Evolutionary conservation across 768 basidiomycete genomes (phyloP).

Genomic region (Boletellus sp.): DNA sequence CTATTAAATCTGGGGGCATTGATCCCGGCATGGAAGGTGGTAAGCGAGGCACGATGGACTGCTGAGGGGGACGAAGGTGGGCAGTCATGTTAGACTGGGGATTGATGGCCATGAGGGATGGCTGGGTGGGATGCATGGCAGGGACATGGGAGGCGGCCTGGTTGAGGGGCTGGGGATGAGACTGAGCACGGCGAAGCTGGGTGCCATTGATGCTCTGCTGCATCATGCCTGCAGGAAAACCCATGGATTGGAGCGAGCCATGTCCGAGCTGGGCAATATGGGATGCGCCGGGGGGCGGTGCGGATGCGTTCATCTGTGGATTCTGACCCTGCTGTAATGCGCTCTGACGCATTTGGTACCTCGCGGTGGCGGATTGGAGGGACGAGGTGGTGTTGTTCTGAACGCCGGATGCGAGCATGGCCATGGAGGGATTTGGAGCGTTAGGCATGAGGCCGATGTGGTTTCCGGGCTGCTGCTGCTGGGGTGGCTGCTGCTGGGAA

Average conservation of each 20-base stretch:
- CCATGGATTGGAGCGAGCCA: slow-evolving; percentile 40
- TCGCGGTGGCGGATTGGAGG: slow-evolving; percentile 22
- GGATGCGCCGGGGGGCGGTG: slow-evolving; percentile 26
- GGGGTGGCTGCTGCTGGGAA: slow-evolving; percentile 36
- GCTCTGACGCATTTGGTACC: slow-evolving; percentile 35
- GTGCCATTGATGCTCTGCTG: slow-evolving; percentile 35
- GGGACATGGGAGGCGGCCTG: slow-evolving; percentile 34
- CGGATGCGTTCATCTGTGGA: slow-evolving; percentile 32
- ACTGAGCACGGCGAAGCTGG: slow-evolving; percentile 49
- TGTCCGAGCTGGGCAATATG: slow-evolving; percentile 31
- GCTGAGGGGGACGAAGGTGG: slow-evolving; percentile 37
- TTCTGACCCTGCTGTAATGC: slow-evolving; percentile 38
- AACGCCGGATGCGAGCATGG: slow-evolving; percentile 33
- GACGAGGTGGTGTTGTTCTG: slow-evolving; percentile 23
- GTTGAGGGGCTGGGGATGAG: slow-evolving; percentile 51
- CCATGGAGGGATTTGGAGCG: slow-evolving; percentile 36
- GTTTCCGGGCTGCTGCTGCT: slow-evolving; percentile 31
- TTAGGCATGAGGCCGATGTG: slow-evolving; percentile 38
- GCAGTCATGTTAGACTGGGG: slow-evolving; percentile 39
- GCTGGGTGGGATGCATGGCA: slow-evolving; percentile 35
- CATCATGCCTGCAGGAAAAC: slow-evolving; percentile 42
- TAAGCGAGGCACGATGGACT: slow-evolving; percentile 31
- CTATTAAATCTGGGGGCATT: slow-evolving; percentile 44
- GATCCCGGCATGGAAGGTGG: slow-evolving; percentile 33
- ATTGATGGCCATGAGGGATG: slow-evolving; percentile 44